Base-by-base conservation (phyloP, 139 green algal species). In the Parachlorella kessleri region DNA sequence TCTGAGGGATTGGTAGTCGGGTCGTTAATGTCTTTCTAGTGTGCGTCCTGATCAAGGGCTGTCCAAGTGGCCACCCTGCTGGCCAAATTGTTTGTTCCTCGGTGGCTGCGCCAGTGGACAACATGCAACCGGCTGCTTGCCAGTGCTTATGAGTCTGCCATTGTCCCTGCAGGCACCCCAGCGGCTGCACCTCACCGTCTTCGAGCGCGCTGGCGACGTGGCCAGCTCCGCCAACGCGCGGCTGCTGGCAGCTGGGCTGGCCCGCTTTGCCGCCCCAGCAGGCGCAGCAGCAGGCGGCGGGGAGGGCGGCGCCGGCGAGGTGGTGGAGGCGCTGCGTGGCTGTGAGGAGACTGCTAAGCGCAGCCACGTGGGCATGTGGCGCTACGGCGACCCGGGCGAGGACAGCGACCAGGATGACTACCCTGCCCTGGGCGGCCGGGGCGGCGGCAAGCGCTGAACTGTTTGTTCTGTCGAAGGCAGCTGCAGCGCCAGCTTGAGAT, bases 381-480 rank as follows among this genome's bases (percentile, higher is more conserved):
- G 91, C 72, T 97, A 97, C 67, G 95, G 95, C 23, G 95, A 98
- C 84, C 88, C 89, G 28, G 93, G 91, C 23, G 88, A 91, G 77
- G 92, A 88, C 32, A 90, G 94, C 48, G 93, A 97, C 36, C 70
- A 87, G 48, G 48, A 59, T 59, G 48, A 59, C 48, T 59, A 59
- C 48, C 48, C 48, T 59, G 48, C 21, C 0, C 14, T 59, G 14
- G 48, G 48, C 21, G 48, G 48, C 14, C 14, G 48, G 21, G 14
- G 21, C 0, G 48, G 48, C 14, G 48, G 48, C 48, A 59, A 18
- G 48, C 48, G 48, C 48, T 59, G 21, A 59, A n/a, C n/a, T n/a
- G n/a, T n/a, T n/a, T n/a, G n/a, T n/a, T n/a, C n/a, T n/a, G n/a
- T n/a, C n/a, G n/a, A n/a, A n/a, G n/a, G n/a, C n/a, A n/a, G n/a